These are phyloP conservation scores for Phylloporus sp. DNA, from an alignment of 768 basidiomycete genomes.

Conservation along the genomic window DNA sequence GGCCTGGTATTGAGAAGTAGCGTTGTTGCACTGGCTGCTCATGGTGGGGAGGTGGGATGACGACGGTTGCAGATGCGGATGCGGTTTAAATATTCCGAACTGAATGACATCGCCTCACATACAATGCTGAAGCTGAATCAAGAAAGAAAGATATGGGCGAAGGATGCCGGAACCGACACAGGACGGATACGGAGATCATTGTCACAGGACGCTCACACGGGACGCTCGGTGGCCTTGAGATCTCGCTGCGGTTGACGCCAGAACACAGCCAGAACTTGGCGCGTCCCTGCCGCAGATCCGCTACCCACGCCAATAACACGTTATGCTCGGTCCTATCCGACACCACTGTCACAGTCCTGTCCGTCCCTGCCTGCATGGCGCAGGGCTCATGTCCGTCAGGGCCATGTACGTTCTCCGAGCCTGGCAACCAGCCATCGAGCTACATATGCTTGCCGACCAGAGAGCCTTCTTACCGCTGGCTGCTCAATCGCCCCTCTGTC, in stretches of 20 bases:
- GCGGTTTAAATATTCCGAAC: constrained; percentile 27
- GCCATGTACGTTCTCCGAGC: too few relatives aligned
- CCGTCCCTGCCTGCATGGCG: neutral
- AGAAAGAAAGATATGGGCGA: constrained; percentile 22
- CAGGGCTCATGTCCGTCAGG: constrained; percentile 11
- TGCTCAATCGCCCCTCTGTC: neutral
- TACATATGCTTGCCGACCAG: too few relatives aligned
- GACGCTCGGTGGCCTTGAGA: constrained; percentile 5
- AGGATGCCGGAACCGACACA: constrained; percentile 29
- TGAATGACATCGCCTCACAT: constrained; percentile 24
- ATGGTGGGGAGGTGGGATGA: constrained; percentile 12
- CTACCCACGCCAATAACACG: constrained; percentile 5
- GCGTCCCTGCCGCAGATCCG: constrained; percentile 15
- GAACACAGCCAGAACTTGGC: constrained; percentile 19
- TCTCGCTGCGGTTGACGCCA: constrained; percentile 13
- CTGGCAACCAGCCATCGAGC: too few relatives aligned
- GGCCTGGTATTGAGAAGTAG: constrained; percentile 14
- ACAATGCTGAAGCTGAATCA: constrained; percentile 13
- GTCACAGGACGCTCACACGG: constrained; percentile 17
- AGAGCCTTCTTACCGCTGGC: too few relatives aligned
- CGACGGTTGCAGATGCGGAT: neutral
- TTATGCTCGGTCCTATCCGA: constrained; percentile 4
- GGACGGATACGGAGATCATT: constrained; percentile 21
- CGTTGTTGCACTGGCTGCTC: constrained; percentile 23
- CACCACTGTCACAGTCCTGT: neutral